A percentile compares a stretch with the other conserved stretches of the same genome.
Evolutionary conservation across 164 flowering plant species (phyloP).

Genomic region (Chimonanthus salicifolius): DNA sequence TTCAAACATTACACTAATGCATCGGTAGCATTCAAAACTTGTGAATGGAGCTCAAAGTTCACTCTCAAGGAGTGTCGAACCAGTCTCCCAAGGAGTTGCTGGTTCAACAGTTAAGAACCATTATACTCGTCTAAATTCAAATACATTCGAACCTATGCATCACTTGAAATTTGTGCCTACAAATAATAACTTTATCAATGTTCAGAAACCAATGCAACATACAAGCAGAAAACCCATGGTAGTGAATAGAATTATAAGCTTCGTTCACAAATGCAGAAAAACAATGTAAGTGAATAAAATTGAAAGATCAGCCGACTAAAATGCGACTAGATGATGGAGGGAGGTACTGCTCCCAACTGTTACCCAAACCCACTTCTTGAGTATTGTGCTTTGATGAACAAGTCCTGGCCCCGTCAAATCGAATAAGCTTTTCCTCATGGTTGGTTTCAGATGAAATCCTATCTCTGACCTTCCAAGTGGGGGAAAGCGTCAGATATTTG

Average conservation of each 20-base stretch:
- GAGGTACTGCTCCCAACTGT: slow-evolving; percentile 22
- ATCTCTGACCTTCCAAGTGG: slow-evolving; percentile 19
- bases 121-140: too few relatives aligned
- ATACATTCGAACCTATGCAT: too few relatives aligned
- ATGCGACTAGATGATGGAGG: slow-evolving; percentile 19
- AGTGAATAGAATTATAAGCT: background rate
- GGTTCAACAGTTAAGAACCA: too few relatives aligned
- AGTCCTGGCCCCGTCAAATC: slow-evolving; percentile 19
- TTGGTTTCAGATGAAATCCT: background rate
- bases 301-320: slow-evolving; percentile 12
- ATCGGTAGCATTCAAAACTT: too few relatives aligned
- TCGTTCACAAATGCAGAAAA: background rate
- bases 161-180: too few relatives aligned
- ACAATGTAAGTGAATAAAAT: background rate
- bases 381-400: slow-evolving; percentile 9
- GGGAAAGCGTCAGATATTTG: slow-evolving; percentile 23
- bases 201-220: background rate
- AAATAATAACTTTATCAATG: background rate
- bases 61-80: too few relatives aligned
- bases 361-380: slow-evolving; percentile 2
- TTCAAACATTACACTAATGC: too few relatives aligned
- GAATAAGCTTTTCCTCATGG: slow-evolving; percentile 7
- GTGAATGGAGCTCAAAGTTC: too few relatives aligned
- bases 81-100: too few relatives aligned
- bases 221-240: too few relatives aligned